A percentile compares a stretch with the other conserved stretches of the same genome.
These are phyloP conservation scores for Penicillium dipodomyicola DNA, from an alignment of 495 filamentous ascomycete genomes.

Conservation along the genomic window DNA sequence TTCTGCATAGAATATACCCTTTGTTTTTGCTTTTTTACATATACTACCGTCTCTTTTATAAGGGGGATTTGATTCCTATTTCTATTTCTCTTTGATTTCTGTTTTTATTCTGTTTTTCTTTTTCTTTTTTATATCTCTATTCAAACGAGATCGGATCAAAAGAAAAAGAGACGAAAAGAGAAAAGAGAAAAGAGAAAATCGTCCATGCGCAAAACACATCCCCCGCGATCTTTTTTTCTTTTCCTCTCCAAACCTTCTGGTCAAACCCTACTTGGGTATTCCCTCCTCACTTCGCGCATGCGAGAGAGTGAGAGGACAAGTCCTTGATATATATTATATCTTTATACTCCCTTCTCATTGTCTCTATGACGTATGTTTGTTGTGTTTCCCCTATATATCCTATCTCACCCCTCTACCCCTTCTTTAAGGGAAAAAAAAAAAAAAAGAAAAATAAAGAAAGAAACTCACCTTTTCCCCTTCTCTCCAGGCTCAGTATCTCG, in stretches of 20 bases:
- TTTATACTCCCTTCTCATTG: conserved; percentile 11
- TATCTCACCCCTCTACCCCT: background rate
- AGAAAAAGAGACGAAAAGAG: background rate
- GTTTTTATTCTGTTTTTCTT: background rate
- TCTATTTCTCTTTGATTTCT: no score
- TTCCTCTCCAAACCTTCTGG: background rate
- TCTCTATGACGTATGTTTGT: conserved; percentile 36
- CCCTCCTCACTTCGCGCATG: conserved; percentile 20
- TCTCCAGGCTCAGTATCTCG: conserved; percentile 48
- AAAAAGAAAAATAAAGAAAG: no score
- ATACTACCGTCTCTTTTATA: background rate
- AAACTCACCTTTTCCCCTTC: conserved; percentile 6
- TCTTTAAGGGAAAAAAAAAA: background rate
- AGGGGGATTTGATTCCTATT: background rate
- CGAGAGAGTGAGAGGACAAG: conserved; percentile 15
- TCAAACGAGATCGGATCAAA: background rate
- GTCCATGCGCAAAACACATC: conserved; percentile 6
- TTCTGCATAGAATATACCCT: background rate
- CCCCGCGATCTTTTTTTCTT: conserved; percentile 8
- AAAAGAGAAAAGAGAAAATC: background rate
- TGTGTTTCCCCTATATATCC: background rate
- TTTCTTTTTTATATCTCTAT: background rate
- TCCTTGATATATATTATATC: background rate
- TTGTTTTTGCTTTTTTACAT: background rate
- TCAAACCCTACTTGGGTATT: conserved; percentile 8